Conservation (phyloP, 352 stramenopile genomes). For the Globisporangium ultimum region DNA sequence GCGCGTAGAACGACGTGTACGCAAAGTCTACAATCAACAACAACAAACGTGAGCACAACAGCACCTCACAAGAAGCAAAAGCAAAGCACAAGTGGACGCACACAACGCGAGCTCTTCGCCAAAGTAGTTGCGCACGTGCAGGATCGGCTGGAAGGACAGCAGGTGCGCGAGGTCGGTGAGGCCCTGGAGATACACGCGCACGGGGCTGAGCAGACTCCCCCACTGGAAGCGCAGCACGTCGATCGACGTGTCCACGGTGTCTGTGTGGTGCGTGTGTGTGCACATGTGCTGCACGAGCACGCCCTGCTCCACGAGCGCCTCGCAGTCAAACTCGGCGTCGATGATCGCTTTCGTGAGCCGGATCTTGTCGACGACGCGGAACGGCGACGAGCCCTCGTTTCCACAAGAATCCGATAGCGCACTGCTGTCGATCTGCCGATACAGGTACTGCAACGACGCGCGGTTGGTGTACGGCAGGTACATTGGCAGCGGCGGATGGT, state of each 20-base stretch:
- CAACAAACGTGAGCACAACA: neutral
- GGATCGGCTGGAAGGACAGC: conserved; percentile 36
- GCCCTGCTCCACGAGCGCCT: conserved; percentile 45
- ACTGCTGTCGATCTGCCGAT: conserved; percentile 53
- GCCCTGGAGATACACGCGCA: conserved; percentile 18
- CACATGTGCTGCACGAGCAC: conserved; percentile 59
- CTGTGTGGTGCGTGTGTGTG: conserved; percentile 46
- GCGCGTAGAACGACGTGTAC: conserved; percentile 59
- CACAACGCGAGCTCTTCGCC: conserved; percentile 75
- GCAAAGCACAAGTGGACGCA: conserved; percentile 26
- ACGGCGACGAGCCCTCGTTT: conserved; percentile 33
- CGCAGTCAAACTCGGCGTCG: conserved; percentile 70
- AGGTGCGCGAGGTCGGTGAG: conserved; percentile 16
- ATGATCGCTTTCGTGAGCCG: conserved; percentile 68
- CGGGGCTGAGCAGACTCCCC: conserved; percentile 31
- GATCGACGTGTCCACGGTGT: conserved; percentile 69
- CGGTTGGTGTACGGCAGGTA: conserved; percentile 53
- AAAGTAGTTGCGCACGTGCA: conserved; percentile 76
- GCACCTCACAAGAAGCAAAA: neutral
- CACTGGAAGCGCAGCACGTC: conserved; percentile 53
- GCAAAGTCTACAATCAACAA: conserved; percentile 14
- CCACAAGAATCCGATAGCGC: conserved; percentile 14
- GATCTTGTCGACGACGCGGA: conserved; percentile 76
- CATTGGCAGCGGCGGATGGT: conserved; percentile 1
- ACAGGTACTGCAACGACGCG: conserved; percentile 60